These are phyloP conservation scores for Cladosporium phlei DNA, from an alignment of 2,329 filamentous ascomycete species.

Conservation along the genomic window DNA sequence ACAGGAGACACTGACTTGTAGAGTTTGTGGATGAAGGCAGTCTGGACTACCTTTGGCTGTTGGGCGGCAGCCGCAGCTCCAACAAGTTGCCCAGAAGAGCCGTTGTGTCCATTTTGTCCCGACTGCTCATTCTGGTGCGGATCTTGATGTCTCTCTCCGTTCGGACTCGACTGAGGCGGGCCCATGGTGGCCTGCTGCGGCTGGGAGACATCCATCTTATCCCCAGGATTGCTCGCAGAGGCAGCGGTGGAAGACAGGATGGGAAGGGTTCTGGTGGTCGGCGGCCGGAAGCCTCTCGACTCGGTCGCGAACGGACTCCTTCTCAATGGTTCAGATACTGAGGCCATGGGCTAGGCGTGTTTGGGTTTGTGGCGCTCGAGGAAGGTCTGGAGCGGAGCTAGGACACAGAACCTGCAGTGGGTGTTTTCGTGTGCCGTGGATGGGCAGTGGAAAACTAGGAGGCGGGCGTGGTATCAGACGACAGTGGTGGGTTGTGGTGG, in stretches of 20 bases:
- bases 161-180: slow-evolving; percentile 27
- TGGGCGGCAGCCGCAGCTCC: slow-evolving; percentile 70
- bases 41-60: slow-evolving; percentile 96
- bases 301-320: slow-evolving; percentile 29
- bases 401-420: neutral
- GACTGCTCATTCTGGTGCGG: slow-evolving; percentile 17
- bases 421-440: neutral
- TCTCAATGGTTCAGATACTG: slow-evolving; percentile 38
- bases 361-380: slow-evolving; percentile 3
- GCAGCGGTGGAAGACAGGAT: slow-evolving; percentile 28
- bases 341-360: slow-evolving; percentile 36
- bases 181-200: slow-evolving; percentile 24
- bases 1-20: slow-evolving; percentile 74
- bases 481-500: neutral
- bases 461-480: neutral
- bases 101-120: slow-evolving; percentile 13
- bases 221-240: slow-evolving; percentile 14
- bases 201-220: slow-evolving; percentile 30
- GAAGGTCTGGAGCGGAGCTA: neutral
- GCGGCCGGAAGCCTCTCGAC: slow-evolving; percentile 19
- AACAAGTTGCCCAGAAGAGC: slow-evolving; percentile 30
- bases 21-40: slow-evolving; percentile 97
- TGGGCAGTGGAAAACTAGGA: slow-evolving; percentile 2
- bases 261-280: slow-evolving; percentile 25
- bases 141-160: slow-evolving; percentile 23